Evolutionary conservation across 140 eudicot species (phyloP).

Genomic region (Senecio squalidus): DNA sequence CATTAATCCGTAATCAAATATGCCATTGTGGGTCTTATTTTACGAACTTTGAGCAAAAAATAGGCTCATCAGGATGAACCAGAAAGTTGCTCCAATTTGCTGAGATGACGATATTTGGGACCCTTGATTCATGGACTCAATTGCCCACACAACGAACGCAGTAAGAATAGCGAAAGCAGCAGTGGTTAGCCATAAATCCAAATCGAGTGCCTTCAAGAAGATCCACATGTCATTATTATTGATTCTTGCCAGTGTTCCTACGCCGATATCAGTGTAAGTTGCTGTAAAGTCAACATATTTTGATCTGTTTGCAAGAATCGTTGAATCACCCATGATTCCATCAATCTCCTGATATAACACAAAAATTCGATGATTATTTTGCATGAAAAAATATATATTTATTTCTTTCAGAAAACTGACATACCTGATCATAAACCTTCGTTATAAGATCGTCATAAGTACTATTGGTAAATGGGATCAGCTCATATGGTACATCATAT

Average conservation of each 20-base stretch:
- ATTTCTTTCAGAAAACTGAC: not conserved
- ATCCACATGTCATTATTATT: slow-evolving; percentile 10
- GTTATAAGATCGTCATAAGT: slow-evolving; percentile 26
- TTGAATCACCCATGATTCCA: not conserved
- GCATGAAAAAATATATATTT: too few relatives aligned
- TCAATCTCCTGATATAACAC: slow-evolving; percentile 6
- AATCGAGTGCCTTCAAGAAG: slow-evolving; percentile 10
- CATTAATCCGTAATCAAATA: too few relatives aligned
- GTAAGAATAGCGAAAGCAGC: not conserved
- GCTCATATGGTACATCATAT: slow-evolving; percentile 23
- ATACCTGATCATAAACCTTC: slow-evolving; percentile 25
- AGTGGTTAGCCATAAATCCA: slow-evolving; percentile 7
- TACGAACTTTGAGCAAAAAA: slow-evolving; percentile 20
- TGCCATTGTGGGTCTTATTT: not conserved
- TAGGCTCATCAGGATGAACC: slow-evolving; percentile 29
- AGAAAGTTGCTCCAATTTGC: slow-evolving; percentile 13
- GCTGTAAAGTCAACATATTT: slow-evolving; percentile 36
- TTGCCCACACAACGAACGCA: not conserved
- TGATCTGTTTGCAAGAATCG: slow-evolving; percentile 19
- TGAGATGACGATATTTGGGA: not conserved
- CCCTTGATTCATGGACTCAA: slow-evolving; percentile 1
- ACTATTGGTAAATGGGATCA: slow-evolving; percentile 15
- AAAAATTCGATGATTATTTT: not conserved
- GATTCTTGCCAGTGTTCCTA: slow-evolving; percentile 20
- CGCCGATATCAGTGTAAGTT: slow-evolving; percentile 31